Percentiles rank a stretch among this genome's conserved stretches.
phyloP scores from a whole-genome alignment of 805 yeast species.

The Saturnispora saitoi region DNA sequence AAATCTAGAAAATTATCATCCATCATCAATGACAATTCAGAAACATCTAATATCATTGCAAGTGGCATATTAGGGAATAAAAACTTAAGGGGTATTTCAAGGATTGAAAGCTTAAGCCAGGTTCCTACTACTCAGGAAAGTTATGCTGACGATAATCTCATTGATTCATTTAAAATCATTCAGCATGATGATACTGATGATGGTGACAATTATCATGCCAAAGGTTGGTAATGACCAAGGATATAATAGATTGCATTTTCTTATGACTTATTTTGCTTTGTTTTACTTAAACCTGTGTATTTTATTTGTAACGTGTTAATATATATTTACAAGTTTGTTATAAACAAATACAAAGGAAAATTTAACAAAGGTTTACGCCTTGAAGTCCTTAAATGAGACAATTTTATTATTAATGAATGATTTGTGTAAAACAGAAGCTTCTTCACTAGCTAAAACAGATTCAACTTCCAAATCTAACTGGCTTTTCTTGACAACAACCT shows the following conservation, averaged over 20 bases:
- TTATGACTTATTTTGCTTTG: background rate
- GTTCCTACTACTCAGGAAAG: background rate
- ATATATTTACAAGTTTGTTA: background rate
- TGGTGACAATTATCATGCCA: slow-evolving; percentile 32
- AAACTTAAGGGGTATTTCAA: background rate
- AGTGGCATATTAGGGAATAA: slow-evolving; percentile 23
- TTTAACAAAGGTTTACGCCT: background rate
- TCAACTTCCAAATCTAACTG: slow-evolving; percentile 20
- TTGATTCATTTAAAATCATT: background rate
- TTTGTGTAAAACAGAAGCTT: slow-evolving; percentile 1
- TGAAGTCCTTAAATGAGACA: slow-evolving; percentile 21
- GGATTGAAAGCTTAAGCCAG: background rate
- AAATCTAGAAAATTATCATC: background rate
- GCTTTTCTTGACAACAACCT: slow-evolving; percentile 15
- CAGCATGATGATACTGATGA: slow-evolving; percentile 22
- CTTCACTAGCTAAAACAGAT: slow-evolving; percentile 4
- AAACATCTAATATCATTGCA: slow-evolving; percentile 17
- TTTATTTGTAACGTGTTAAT: slow-evolving; percentile 30
- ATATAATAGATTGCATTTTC: background rate
- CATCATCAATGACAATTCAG: background rate
- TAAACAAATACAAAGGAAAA: background rate
- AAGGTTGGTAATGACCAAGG: slow-evolving; percentile 29
- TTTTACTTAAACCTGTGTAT: background rate
- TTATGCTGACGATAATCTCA: background rate
- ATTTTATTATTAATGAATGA: slow-evolving; percentile 20